Evolutionary conservation across 257 asterid species (phyloP), one percentile per base, ranked within the genome.

Genomic region (Solanum bulbocastanum): DNA sequence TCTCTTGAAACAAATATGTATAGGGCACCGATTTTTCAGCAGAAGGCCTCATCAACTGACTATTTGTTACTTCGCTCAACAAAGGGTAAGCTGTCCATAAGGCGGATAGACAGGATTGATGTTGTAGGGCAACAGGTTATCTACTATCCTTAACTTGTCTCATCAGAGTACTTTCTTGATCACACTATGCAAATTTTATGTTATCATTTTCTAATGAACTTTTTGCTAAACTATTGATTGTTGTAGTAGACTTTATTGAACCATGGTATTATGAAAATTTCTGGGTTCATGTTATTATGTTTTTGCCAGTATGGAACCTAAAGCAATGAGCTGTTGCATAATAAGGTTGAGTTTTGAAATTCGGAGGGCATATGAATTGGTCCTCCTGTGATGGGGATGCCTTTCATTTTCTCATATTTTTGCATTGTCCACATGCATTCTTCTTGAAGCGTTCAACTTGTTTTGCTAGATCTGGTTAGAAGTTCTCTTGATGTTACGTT

Each of bases 101-200:
- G 99, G 90, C 98, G 99, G 91, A 95, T 97, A 62, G 99, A 97
- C 93, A 94, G 98, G 94, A 92, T 96, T 94, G 95, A 95, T 93
- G 98, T 90, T 91, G 98, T 96, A 90, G 99, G 99, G 90, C 99
- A 97, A 90, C 99, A 96, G 99, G 99, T 96, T 49, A 86, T 84
- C 79, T 30, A 56, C 44, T 27, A 27, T 44, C 85, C 85, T 82
- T 81, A 81, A 58, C 85, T 30, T 82, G 23, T 56, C 69, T 82
- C 69, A 49, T 32, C 10, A 7, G n/a, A 82, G 44, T 82, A 32
- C 30, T 81, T 30, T 18, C 66, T 8, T 27, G 42, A 79, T 49
- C 27, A 15, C 44, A 16, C 71, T 49, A 32, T 10, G 86, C n/a
- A 30, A 49, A 49, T 30, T 46, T 32, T 82, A 18, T 49, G 7